Evolutionary conservation across 345 rosid genomes (phyloP), one percentile per base, ranked within the genome.

Genomic region (Arabidopsis suecica): DNA sequence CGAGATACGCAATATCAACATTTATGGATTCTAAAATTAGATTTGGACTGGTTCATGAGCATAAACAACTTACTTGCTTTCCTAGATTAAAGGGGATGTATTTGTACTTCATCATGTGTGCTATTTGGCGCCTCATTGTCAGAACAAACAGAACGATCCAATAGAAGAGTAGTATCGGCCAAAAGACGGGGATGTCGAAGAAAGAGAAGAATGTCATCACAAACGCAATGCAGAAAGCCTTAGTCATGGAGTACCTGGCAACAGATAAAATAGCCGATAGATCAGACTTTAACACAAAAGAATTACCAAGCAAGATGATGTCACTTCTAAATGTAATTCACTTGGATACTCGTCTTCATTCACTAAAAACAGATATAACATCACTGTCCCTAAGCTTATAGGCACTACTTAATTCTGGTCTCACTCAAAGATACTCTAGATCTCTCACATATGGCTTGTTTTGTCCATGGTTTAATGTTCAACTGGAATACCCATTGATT

Each of bases 91-190:
- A 79, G 0, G 97, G 96, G 51, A 89, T 65, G 65, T 91, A 91
- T 58, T 84, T 89, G 91, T 89, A 89, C 79, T 91, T 93, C 80
- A 91, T 86, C 98, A 93, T 88, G 84, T 93, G 93, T 6, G 85
- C 55, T 32, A 93, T 86, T 73, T 89, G 96, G 71, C 93, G 89
- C 71, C 87, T 87, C 97, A 88, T 91, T 4, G 96, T 91, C 50
- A 88, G 83, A 73, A 84, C 65, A 77, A 91, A 91, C 41, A 93
- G 85, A 79, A 89, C 87, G 41, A 91, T 74, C 98, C 93, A 88
- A 69, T 91, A 93, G 74, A 83, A 88, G 7, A 91, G 85, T 32
- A 93, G 70, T 80, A 89, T 88, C 7, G 97, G 97, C 98, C 97
- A 91, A 78, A 93, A 88, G 64, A 87, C 96, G 3, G 93, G 97